Conservation (phyloP, 306 rosid genomes). For the Cucumis cinereus region DNA sequence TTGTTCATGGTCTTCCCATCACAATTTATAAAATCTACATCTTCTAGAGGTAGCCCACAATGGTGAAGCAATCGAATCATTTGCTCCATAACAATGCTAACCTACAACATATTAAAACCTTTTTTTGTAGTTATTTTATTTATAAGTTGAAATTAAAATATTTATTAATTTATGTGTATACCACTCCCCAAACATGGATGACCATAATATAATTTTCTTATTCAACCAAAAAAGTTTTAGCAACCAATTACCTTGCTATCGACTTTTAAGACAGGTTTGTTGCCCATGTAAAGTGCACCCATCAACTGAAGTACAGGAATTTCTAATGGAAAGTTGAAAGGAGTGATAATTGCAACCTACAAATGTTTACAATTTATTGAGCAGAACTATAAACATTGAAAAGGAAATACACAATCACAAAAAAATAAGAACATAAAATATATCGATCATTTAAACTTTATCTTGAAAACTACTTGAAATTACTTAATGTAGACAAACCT, state of each 20-base stretch:
- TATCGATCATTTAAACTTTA: background rate
- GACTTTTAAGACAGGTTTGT: conserved; percentile 89
- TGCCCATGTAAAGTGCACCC: conserved; percentile 99
- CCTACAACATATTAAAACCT: conserved; percentile 28
- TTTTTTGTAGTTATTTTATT: background rate
- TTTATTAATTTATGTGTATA: background rate
- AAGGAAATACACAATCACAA: background rate
- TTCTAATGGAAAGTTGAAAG: conserved; percentile 92
- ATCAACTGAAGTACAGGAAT: conserved; percentile 95
- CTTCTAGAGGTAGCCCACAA: conserved; percentile 79
- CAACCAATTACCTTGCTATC: conserved; percentile 63
- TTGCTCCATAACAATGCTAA: conserved; percentile 97
- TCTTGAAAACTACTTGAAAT: background rate
- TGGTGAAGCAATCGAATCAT: conserved; percentile 82
- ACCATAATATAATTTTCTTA: background rate
- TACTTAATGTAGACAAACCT: background rate
- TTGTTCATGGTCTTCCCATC: conserved; percentile 95
- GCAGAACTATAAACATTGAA: background rate
- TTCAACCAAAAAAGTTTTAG: background rate
- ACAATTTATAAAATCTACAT: conserved; percentile 77
- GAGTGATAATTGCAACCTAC: conserved; percentile 90
- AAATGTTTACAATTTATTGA: background rate
- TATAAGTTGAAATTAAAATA: background rate
- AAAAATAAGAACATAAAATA: background rate
- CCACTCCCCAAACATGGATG: background rate